Evolutionary conservation across 2,329 filamentous ascomycete species (phyloP).

Genomic region (Pestalotiopsis sp.): DNA sequence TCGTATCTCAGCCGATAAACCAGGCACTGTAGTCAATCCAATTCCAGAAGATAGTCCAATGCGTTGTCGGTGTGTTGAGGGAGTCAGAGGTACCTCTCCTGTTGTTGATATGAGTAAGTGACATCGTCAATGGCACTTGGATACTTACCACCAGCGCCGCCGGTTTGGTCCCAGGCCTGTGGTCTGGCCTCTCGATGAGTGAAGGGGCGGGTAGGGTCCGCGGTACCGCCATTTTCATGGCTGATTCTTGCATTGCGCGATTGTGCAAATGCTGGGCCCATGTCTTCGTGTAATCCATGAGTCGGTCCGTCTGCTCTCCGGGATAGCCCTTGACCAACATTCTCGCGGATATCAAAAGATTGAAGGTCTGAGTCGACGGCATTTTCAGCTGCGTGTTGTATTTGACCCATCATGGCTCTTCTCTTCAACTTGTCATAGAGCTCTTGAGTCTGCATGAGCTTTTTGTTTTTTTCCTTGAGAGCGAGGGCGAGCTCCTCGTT

Average conservation of each 20-base stretch:
- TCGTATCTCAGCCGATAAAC: conserved; percentile 31
- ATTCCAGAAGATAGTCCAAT: conserved; percentile 24
- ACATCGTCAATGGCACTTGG: background rate
- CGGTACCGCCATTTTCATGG: conserved; percentile 10
- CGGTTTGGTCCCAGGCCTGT: background rate
- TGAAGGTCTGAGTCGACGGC: conserved; percentile 45
- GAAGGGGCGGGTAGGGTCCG: conserved; percentile 11
- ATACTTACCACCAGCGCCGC: background rate
- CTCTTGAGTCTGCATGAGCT: conserved; percentile 69
- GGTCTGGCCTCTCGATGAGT: background rate
- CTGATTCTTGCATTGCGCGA: background rate
- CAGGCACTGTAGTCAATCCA: conserved; percentile 32
- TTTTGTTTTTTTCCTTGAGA: conserved; percentile 71
- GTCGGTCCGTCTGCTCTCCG: background rate
- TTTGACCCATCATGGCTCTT: conserved; percentile 55
- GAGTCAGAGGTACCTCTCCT: conserved; percentile 35
- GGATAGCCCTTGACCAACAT: conserved; percentile 15
- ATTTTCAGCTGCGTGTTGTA: conserved; percentile 57
- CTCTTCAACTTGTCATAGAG: conserved; percentile 64
- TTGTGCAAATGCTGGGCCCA: background rate
- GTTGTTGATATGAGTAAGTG: conserved; percentile 11
- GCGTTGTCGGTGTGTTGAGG: conserved; percentile 36
- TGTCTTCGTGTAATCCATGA: background rate
- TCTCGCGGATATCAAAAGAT: conserved; percentile 20
- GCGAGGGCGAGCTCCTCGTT: conserved; percentile 71